These are phyloP conservation scores for Hemileia vastatrix DNA, from an alignment of 1,284 basidiomycete species.

Conservation along the genomic window DNA sequence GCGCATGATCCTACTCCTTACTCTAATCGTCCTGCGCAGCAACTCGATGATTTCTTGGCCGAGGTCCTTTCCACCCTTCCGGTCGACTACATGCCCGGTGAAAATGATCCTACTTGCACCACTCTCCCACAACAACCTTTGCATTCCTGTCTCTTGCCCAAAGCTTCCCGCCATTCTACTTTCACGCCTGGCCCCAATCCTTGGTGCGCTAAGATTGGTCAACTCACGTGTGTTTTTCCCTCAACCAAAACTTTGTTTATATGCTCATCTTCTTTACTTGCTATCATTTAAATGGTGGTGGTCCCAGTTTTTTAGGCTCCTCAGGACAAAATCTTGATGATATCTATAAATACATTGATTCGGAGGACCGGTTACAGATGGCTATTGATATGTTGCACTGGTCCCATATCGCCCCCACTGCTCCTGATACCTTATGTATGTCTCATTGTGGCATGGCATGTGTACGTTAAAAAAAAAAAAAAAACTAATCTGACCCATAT, in stretches of 20 bases:
- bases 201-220: constrained; percentile 59
- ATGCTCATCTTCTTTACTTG: not conserved
- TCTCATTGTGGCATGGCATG: constrained; percentile 8
- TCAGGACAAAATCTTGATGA: constrained; percentile 91
- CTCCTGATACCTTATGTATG: constrained; percentile 84
- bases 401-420: constrained; percentile 94
- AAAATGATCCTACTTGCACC: constrained; percentile 71
- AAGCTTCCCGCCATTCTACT: no score
- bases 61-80: constrained; percentile 64
- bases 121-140: constrained; percentile 90
- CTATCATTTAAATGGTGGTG: constrained; percentile 11
- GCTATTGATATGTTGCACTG: constrained; percentile 73
- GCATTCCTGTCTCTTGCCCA: constrained; percentile 80
- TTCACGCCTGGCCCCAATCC: constrained; percentile 76
- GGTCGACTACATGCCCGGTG: constrained; percentile 74
- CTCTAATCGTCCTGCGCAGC: constrained; percentile 62
- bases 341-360: constrained; percentile 75
- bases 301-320: constrained; percentile 59
- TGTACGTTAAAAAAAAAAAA: no score
- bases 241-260: constrained; percentile 37
- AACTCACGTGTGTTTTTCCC: constrained; percentile 41
- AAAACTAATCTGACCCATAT: not conserved
- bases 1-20: constrained; percentile 57
- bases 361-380: constrained; percentile 57
- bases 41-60: constrained; percentile 60